phyloP scores from a whole-genome alignment of 202 grass and related monocot species.

The Schoenoplectus tabernaemontani region DNA sequence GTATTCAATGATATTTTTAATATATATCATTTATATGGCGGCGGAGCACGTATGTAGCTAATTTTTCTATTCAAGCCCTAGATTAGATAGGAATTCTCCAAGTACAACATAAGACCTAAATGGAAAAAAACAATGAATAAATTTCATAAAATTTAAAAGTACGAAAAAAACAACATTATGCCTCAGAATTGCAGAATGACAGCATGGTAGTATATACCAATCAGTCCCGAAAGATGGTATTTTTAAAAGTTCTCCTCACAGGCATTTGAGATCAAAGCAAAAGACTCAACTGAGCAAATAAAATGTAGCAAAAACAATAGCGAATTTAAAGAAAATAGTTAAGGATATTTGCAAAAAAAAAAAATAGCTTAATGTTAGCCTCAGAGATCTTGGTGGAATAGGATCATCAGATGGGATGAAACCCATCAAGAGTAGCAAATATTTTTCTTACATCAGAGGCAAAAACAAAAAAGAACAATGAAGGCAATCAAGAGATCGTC shows the following conservation, averaged over 20 bases:
- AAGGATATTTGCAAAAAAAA: too few relatives aligned
- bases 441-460: constrained; percentile 34
- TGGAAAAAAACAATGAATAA: background rate
- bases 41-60: too few relatives aligned
- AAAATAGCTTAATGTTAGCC: background rate
- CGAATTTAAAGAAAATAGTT: background rate
- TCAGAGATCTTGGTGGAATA: constrained; percentile 48
- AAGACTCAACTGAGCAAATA: background rate
- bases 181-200: constrained; percentile 21
- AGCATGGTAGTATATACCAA: constrained; percentile 17
- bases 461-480: background rate
- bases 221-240: constrained; percentile 20
- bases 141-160: background rate
- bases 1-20: too few relatives aligned
- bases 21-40: too few relatives aligned
- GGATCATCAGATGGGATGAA: constrained; percentile 25
- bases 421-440: constrained; percentile 50
- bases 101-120: constrained; percentile 36
- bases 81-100: too few relatives aligned
- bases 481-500: background rate
- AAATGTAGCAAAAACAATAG: background rate
- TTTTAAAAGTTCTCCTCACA: background rate
- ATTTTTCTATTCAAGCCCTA: too few relatives aligned
- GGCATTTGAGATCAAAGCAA: background rate
- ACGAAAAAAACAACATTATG: background rate